Base-by-base conservation (phyloP, 2,329 filamentous ascomycete species). In the Celoporthe dispersa region DNA sequence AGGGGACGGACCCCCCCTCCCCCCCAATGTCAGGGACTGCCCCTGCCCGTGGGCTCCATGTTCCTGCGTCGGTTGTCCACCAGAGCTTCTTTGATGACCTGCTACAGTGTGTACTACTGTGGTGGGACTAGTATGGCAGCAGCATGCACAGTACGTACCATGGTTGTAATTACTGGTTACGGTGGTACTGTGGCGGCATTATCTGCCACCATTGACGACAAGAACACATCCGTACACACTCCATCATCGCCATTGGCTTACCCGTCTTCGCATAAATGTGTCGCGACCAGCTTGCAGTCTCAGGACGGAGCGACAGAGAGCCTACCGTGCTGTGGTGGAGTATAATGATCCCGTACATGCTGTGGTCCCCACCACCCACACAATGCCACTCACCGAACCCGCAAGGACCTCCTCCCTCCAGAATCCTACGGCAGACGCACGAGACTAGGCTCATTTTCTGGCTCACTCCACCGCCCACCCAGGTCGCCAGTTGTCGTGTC, bases 31-130 rank as follows among this genome's bases (percentile, higher is more conserved):
- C 64, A 66, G 51, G 64, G 64, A 19, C 53, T 2, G 35, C 31
- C 64, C 64, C 66, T 68, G 66, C 33, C 48, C 57, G 7, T 22
- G n/a, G 19, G 37, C 66, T 63, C 66, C 66, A 63, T 35, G 66
- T 68, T 68, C 66, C 66, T 68, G 66, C 66, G 41, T 68, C 41
- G 3, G 33, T 51, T 28, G 65, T 51, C n/a, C 48, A 19, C 39
- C 60, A 12, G 31, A 44, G 14, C 35, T 48, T 64, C 44, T 44
- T 33, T 44, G 22, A 48, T 48, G 5, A 48, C 2, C 44, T n/a
- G 22, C 44, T n/a, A 48, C 22, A 22, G 44, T n/a, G 44, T 48
- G 44, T n/a, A n/a, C 22, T n/a, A 48, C 44, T 48, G 44, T 48
- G 22, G 22, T 19, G 44, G 44, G n/a, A n/a, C n/a, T 1, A 48